Evolutionary conservation across 345 rosid species (phyloP).

Genomic region (Cardiospermum halicacabum): DNA sequence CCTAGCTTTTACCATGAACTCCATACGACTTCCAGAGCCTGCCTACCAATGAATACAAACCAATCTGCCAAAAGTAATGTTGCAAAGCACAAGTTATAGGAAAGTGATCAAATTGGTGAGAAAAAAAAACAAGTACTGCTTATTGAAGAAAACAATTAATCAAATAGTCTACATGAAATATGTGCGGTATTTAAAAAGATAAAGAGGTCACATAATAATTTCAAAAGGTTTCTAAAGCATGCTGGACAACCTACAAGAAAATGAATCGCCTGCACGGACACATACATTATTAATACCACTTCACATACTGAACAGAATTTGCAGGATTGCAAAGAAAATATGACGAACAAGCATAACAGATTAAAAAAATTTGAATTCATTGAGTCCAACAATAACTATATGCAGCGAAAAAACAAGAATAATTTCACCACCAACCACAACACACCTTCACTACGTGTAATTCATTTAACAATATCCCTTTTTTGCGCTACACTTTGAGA

Average conservation of each 20-base stretch:
- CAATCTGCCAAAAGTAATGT: conserved; percentile 60
- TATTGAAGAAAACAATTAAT: background rate
- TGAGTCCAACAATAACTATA: background rate
- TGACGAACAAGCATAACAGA: background rate
- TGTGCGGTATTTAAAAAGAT: background rate
- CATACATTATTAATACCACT: background rate
- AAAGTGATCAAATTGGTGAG: no score
- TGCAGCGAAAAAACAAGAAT: background rate
- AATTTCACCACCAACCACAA: background rate
- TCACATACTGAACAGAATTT: conserved; percentile 4
- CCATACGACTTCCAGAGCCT: conserved; percentile 70
- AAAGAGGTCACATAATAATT: conserved; percentile 62
- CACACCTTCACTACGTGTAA: conserved; percentile 64
- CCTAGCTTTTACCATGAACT: conserved; percentile 60
- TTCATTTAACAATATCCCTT: conserved; percentile 91
- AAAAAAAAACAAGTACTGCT: no score
- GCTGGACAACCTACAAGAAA: conserved; percentile 97
- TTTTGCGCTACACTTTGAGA: conserved; percentile 43
- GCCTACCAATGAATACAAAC: conserved; percentile 76
- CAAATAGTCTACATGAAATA: background rate
- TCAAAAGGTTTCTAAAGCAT: conserved; percentile 87
- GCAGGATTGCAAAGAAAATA: background rate
- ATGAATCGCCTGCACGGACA: conserved; percentile 80
- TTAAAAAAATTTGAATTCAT: conserved; percentile 1
- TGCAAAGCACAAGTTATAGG: conserved; percentile 16